Base-by-base conservation (phyloP, 2,329 filamentous ascomycete genomes). In the Neonectria hederae region DNA sequence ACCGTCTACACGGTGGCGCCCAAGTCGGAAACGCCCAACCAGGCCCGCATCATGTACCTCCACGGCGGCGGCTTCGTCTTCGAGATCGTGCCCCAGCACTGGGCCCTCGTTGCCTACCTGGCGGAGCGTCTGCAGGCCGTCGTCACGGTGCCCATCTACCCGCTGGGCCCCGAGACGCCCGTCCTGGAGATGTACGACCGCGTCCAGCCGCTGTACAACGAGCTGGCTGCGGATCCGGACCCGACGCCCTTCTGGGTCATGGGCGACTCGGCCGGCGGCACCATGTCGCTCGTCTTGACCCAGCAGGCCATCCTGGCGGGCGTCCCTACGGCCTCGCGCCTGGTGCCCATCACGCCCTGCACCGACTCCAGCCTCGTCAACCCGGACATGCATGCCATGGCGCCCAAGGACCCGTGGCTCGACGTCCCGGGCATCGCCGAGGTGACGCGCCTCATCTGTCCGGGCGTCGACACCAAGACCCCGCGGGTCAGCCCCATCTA, bases 61-160 rank as follows among this genome's bases (percentile, higher is more conserved):
- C 76, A 78, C 48, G 76, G 76, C 52, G 76, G 76, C 22, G 69
- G 69, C 49, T 73, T 76, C 54, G 66, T 77, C 60, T 76, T 76
- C 57, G 75, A 74, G 35, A 74, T 77, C 45, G 59, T 57, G 0
- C 54, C 53, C 3, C 61, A 65, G 59, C 76, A 78, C n/a, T 78
- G 76, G 76, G 55, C 62, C 40, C 43, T 77, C 21, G 68, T 72
- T 32, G 71, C 71, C 5, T 56, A 65, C 46, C 66, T 77, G 32
- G 74, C 75, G 1, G 66, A 74, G 59, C 72, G 74, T 2, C 65
- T 77, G 32, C 71, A 76, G 66, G 76, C 76, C 48, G 67, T 73
- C 13, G 65, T 77, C 43, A 76, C 75, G 2, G 72, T 78, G 32
- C 74, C 76, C 19, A 69, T 78, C 42, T 77, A 77, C 46, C 76